Base-by-base conservation (phyloP, 306 rosid genomes). In the Astragalus membranaceus region DNA sequence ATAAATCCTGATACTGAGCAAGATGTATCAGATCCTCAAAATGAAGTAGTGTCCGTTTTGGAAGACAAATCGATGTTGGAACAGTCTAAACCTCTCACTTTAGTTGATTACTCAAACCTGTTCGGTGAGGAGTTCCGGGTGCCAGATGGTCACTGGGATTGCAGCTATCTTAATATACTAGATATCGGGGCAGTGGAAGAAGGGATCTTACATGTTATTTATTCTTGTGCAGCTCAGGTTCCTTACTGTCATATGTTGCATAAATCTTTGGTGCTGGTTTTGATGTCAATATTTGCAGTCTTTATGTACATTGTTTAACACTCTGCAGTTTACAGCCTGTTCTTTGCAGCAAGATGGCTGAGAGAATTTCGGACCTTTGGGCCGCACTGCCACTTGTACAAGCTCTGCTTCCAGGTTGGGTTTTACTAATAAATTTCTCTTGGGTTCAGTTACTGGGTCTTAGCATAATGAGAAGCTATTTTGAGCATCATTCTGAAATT, bases 221-320 rank as follows among this genome's bases (percentile, higher is more conserved):
- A 83, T 88, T 89, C 91, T 75, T 89, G 92, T 77, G 96, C 95
- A 17, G 87, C 96, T 35, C 98, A 92, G 96, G 98, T 92, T 85
- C 47, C 60, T 82, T 59, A 41, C 83, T 26, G 56, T 55, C 14
- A 69, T 75, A 48, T 81, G 77, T 74, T 74, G 65, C 53, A 54
- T 55, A 58, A 63, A 56, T 74, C 65, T 12, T 49, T 43, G 9
- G 37, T 30, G 26, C 37, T 10, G 5, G 14, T 67, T 72, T 54
- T 67, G 61, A 54, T 10, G 50, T 80, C 17, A 30, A 14, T 36
- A 14, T 64, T 69, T 77, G 67, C 68, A 56, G 73, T 63, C 20
- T 67, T 67, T 62, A 64, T 79, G 70, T 76, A 52, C 82, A 61
- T 48, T 79, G 61, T 74, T 82, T 83, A 58, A 81, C 60, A 47